Conservation (phyloP, 2,329 filamentous ascomycete genomes). For the Ceratocystis huliohia region DNA sequence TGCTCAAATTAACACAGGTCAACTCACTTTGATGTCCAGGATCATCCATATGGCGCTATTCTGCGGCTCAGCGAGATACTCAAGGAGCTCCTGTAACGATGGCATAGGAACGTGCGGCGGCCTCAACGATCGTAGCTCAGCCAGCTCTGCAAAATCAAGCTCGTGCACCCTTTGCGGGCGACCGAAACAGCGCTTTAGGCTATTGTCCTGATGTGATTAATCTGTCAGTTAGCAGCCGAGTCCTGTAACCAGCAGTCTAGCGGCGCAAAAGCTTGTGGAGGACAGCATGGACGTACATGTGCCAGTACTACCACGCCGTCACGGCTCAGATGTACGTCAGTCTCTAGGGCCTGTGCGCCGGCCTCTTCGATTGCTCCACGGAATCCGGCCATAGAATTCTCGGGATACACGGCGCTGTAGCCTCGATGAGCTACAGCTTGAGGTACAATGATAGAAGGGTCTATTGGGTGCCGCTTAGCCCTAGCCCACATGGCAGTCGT, state of each 20-base stretch:
- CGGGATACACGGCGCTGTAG: conserved; percentile 64
- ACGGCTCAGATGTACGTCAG: conserved; percentile 69
- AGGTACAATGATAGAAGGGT: conserved; percentile 35
- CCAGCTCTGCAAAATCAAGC: conserved; percentile 62
- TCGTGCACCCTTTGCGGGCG: conserved; percentile 58
- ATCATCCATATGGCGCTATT: conserved; percentile 63
- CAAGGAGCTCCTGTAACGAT: conserved; percentile 58
- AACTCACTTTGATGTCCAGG: conserved; percentile 69
- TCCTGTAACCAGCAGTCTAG: neutral
- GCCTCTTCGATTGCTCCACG: conserved; percentile 51
- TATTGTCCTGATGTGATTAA: conserved; percentile 46
- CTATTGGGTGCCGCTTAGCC: conserved; percentile 24
- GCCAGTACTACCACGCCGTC: conserved; percentile 78
- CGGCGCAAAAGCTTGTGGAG: too few relatives aligned
- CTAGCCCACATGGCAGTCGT: conserved; percentile 28
- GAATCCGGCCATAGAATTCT: conserved; percentile 79
- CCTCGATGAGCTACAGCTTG: conserved; percentile 69
- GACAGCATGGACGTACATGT: conserved; percentile 43
- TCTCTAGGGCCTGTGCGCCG: conserved; percentile 73
- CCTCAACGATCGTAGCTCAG: conserved; percentile 51
- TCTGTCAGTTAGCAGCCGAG: neutral
- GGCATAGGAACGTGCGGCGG: conserved; percentile 62
- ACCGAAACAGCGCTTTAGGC: conserved; percentile 71
- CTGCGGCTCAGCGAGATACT: conserved; percentile 53
- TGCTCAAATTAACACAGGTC: too few relatives aligned